A percentile compares a stretch with the other conserved stretches of the same genome.
Conservation (phyloP, 805 yeast genomes). For the Saturnispora saitoi region DNA sequence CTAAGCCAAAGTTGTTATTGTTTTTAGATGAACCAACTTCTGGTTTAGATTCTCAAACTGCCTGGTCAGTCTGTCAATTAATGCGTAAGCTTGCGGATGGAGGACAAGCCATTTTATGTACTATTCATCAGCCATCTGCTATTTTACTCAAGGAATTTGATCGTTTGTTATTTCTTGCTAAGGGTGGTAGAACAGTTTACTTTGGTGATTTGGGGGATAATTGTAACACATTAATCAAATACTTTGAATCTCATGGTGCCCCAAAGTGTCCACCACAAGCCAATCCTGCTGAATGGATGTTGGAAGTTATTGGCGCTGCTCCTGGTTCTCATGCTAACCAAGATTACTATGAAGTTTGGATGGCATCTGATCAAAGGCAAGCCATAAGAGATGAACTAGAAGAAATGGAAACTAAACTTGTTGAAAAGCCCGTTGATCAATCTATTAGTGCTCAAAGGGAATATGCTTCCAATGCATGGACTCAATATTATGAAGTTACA, state of each 20-base stretch:
- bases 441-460: conserved; percentile 28
- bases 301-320: conserved; percentile 76
- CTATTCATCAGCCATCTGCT: conserved; percentile 85
- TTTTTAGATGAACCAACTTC: conserved; percentile 58
- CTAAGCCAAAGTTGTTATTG: conserved; percentile 43
- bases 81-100: conserved; percentile 43
- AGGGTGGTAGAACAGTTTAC: conserved; percentile 68
- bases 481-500: conserved; percentile 39
- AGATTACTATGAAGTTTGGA: conserved; percentile 74
- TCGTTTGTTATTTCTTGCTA: conserved; percentile 57
- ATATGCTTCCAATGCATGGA: conserved; percentile 37
- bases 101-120: conserved; percentile 52
- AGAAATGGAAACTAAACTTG: conserved; percentile 52
- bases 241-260: conserved; percentile 61
- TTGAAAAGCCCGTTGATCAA: conserved; percentile 28
- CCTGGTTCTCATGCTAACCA: conserved; percentile 69
- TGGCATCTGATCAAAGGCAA: conserved; percentile 51
- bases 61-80: conserved; percentile 50
- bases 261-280: conserved; percentile 58
- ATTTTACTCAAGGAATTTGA: conserved; percentile 70
- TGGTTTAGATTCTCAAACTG: conserved; percentile 52
- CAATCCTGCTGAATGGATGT: conserved; percentile 90
- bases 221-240: conserved; percentile 45
- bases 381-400: conserved; percentile 54
- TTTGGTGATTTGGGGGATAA: conserved; percentile 66